These are phyloP conservation scores for Microdochium trichocladiopsis DNA, from an alignment of 2,329 filamentous ascomycete genomes.

Conservation along the genomic window DNA sequence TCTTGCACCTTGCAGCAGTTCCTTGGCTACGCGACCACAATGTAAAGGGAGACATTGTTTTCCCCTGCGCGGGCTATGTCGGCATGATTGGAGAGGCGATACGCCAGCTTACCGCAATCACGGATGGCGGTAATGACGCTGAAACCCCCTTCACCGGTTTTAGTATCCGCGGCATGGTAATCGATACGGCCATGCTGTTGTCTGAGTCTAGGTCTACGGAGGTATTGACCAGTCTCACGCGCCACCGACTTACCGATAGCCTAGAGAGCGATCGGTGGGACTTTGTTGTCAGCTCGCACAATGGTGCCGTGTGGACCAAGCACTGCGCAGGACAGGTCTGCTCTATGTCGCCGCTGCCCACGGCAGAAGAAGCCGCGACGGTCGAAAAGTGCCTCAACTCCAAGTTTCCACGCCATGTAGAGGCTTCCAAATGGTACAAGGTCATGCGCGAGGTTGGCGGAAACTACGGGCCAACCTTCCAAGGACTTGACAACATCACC, in stretches of 20 bases:
- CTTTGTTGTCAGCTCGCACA: constrained; percentile 17
- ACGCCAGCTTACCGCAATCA: constrained; percentile 8
- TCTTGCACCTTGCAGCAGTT: not conserved
- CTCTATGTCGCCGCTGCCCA: too few species aligned
- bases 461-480: constrained; percentile 15
- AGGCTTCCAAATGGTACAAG: constrained; percentile 8
- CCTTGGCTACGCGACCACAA: not conserved
- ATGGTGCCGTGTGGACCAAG: constrained; percentile 16
- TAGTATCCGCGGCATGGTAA: constrained; percentile 4
- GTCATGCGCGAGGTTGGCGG: constrained; percentile 12
- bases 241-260: constrained; percentile 9
- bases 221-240: constrained; percentile 14
- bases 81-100: constrained; percentile 4
- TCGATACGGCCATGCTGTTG: constrained; percentile 15
- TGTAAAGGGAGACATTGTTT: not conserved
- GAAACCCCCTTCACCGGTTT: not conserved
- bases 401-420: constrained; percentile 7
- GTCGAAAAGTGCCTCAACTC: too few species aligned
- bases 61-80: not conserved
- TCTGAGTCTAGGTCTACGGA: constrained; percentile 9
- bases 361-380: too few species aligned
- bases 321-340: constrained; percentile 16
- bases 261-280: constrained; percentile 16
- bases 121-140: not conserved
- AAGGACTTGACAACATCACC: constrained; percentile 7